These are phyloP conservation scores for Eucalyptus pumila DNA, from an alignment of 345 rosid genomes.

Conservation along the genomic window DNA sequence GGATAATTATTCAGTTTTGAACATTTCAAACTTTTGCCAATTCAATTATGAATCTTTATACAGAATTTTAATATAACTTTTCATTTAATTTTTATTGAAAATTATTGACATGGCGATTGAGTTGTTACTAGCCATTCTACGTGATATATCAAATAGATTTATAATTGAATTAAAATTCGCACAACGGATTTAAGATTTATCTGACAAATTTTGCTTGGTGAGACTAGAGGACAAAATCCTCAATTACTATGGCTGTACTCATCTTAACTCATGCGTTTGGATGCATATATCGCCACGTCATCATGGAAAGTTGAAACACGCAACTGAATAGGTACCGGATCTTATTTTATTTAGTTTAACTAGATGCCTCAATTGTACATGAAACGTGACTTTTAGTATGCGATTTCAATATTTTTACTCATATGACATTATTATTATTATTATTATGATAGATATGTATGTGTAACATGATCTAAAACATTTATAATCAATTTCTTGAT, in stretches of 20 bases:
- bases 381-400: not conserved
- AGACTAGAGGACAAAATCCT: not conserved
- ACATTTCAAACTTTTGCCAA: not conserved
- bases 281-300: not conserved
- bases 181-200: accelerated
- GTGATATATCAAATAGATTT: not conserved
- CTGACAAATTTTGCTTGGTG: accelerated
- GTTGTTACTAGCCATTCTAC: accelerated
- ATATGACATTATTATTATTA: not conserved
- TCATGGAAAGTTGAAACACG: not conserved
- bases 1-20: not conserved
- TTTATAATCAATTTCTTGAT: not conserved
- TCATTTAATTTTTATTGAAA: not conserved
- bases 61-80: accelerated
- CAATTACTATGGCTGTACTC: not conserved
- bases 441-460: not conserved
- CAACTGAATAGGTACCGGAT: not conserved
- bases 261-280: not conserved
- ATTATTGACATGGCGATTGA: not conserved
- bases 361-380: not conserved
- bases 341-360: not conserved
- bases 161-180: not conserved
- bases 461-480: not conserved
- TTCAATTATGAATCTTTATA: not conserved
- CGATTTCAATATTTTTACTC: not conserved